Conservation (phyloP, 2,329 filamentous ascomycete genomes). For the Apiospora koreana region DNA sequence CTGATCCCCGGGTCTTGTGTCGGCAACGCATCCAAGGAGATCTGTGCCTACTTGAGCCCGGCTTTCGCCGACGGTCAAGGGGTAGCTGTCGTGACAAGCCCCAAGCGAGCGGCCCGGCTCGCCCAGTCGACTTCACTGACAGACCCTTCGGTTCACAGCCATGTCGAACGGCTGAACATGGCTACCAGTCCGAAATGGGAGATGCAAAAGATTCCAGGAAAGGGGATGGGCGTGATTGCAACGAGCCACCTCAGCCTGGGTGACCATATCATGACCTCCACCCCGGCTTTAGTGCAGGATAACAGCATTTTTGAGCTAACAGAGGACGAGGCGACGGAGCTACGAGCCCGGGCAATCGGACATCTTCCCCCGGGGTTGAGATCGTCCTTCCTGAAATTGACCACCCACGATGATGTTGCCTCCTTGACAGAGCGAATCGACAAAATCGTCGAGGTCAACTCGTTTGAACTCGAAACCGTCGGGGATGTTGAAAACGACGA, state of each 20-base stretch:
- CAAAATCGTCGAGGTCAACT: slow-evolving; percentile 39
- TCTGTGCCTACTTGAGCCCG: slow-evolving; percentile 38
- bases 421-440: slow-evolving; percentile 31
- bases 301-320: slow-evolving; percentile 33
- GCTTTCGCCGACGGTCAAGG: slow-evolving; percentile 39
- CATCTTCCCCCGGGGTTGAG: slow-evolving; percentile 33
- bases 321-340: slow-evolving; percentile 23
- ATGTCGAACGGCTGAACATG: slow-evolving; percentile 29
- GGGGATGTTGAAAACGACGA: slow-evolving; percentile 27
- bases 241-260: slow-evolving; percentile 34
- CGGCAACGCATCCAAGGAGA: slow-evolving; percentile 16
- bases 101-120: slow-evolving; percentile 31
- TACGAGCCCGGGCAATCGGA: slow-evolving; percentile 33
- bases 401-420: slow-evolving; percentile 31
- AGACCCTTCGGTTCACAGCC: slow-evolving; percentile 18
- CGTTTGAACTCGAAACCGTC: slow-evolving; percentile 38
- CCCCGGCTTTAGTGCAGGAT: slow-evolving; percentile 41
- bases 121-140: slow-evolving; percentile 31
- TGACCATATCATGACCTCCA: slow-evolving; percentile 40
- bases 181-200: slow-evolving; percentile 29
- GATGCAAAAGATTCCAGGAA: slow-evolving; percentile 38
- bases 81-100: slow-evolving; percentile 40
- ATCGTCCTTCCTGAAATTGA: slow-evolving; percentile 36
- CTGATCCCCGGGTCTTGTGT: background rate
- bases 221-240: slow-evolving; percentile 40